These are phyloP conservation scores for Stagonosporopsis tanaceti DNA, from an alignment of 2,329 filamentous ascomycete genomes.

Conservation along the genomic window DNA sequence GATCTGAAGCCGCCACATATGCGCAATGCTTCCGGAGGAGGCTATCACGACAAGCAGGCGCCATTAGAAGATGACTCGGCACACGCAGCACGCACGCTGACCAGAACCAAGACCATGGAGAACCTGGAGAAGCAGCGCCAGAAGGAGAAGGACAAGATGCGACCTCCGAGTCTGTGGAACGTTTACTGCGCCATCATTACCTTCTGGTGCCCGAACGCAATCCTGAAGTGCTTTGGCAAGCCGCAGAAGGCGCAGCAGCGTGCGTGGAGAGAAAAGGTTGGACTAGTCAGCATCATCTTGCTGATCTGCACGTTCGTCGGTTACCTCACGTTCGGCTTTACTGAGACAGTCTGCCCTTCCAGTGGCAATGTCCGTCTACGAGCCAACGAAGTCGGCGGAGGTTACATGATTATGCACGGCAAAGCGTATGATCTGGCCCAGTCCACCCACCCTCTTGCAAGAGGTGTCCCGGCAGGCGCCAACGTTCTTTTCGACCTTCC, in stretches of 20 bases:
- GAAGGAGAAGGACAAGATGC: constrained; percentile 69
- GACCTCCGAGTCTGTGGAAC: constrained; percentile 89
- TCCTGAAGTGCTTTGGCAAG: constrained; percentile 86
- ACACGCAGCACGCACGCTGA: constrained; percentile 66
- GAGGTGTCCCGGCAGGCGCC: constrained; percentile 74
- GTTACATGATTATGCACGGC: constrained; percentile 97
- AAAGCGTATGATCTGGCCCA: constrained; percentile 81
- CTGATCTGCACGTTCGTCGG: constrained; percentile 88
- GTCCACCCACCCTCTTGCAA: constrained; percentile 80
- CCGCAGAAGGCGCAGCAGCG: constrained; percentile 84
- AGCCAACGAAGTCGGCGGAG: constrained; percentile 79
- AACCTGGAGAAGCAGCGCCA: constrained; percentile 68
- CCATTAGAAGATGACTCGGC: constrained; percentile 40
- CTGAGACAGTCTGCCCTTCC: constrained; percentile 79
- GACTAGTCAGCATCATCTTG: constrained; percentile 91
- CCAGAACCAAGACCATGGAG: constrained; percentile 66
- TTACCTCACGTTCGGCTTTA: constrained; percentile 97
- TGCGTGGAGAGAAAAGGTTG: constrained; percentile 98
- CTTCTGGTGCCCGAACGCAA: constrained; percentile 89
- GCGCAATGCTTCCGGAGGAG: constrained; percentile 48
- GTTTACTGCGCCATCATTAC: constrained; percentile 94
- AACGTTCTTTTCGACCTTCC: constrained; percentile 91
- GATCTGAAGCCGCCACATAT: constrained; percentile 58
- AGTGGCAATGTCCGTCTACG: constrained; percentile 74
- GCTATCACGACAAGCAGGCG: constrained; percentile 50